These are phyloP conservation scores for Penicillium aurantiogriseum DNA, from an alignment of 2,329 filamentous ascomycete genomes.

Conservation along the genomic window DNA sequence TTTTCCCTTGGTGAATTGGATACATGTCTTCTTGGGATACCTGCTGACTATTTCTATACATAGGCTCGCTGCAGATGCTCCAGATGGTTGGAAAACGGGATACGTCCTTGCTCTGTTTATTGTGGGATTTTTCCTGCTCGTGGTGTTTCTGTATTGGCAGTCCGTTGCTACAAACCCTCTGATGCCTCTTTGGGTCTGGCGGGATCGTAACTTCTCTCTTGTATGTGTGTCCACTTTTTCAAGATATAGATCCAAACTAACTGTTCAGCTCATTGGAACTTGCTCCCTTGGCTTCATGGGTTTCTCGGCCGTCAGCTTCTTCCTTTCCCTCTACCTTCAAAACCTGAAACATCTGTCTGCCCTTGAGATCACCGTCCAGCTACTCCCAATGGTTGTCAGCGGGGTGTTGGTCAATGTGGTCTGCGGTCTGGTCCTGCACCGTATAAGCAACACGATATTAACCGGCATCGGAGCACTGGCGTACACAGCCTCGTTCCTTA, in stretches of 20 bases:
- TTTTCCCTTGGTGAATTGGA: no score
- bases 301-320: constrained; percentile 62
- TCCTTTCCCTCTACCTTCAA: constrained; percentile 66
- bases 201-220: constrained; percentile 63
- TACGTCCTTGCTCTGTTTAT: constrained; percentile 64
- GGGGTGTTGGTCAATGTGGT: constrained; percentile 64
- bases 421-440: constrained; percentile 61
- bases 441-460: constrained; percentile 63
- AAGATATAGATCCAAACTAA: neutral
- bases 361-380: constrained; percentile 59
- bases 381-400: constrained; percentile 64
- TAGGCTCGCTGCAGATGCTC: constrained; percentile 53
- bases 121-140: constrained; percentile 57
- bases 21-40: neutral
- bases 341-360: constrained; percentile 53
- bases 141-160: constrained; percentile 63
- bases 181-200: constrained; percentile 57
- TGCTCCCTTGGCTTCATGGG: constrained; percentile 62
- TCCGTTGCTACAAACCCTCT: constrained; percentile 50
- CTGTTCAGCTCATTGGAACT: constrained; percentile 52
- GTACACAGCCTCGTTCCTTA: constrained; percentile 47
- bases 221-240: constrained; percentile 37
- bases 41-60: constrained; percentile 15
- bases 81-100: constrained; percentile 60
- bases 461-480: constrained; percentile 53